Base-by-base conservation (phyloP, 208 protist species). In the Crithidia brevicula region DNA sequence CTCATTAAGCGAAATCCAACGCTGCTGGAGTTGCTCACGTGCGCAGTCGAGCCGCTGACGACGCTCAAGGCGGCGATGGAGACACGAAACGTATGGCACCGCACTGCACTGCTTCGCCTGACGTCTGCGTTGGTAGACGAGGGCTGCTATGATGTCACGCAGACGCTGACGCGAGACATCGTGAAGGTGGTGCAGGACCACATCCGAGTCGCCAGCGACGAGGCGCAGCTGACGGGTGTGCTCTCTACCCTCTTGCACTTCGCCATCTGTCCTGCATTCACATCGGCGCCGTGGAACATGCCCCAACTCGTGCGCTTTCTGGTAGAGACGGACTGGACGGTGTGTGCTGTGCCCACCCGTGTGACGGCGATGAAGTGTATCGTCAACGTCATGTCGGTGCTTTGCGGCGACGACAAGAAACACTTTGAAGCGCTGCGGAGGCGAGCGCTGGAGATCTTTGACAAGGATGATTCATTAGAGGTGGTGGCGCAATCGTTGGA, bases 1-100 rank as follows among this genome's bases (percentile, higher is more conserved):
- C 72, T 96, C 22, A 85, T 96, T 28, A 90, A 87, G 51, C 77
- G 77, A 25, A 92, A 86, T 54, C 91, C 91, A 10, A 74, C 86
- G 23, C 72, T 92, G 34, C 71, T 93, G 47, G 91, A 93, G 59
- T 34, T 77, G 9, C 69, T 96, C 20, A 88, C 75, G 28, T 57
- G 61, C 25, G 61, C 80, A 13, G 92, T 82, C 60, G 72, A 71
- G 11, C 81, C 83, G 10, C 53, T 81, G 31, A 66, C 56, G 47
- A 77, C 92, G 23, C 72, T 96, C 36, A 57, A 77, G 23, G 70
- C 82, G 15, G 85, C 81, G 13, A 75, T 93, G 52, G 77, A 88
- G 71, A 91, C 79, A 30, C 23, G 45, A 2, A 69, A 77, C 49
- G 59, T 61, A n/a, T 91, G 91, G 82, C 72, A 93, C 79, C 70